A percentile compares a stretch with the other conserved stretches of the same genome.
Evolutionary conservation across 345 rosid genomes (phyloP).

Genomic region (Streptanthus diversifolius): DNA sequence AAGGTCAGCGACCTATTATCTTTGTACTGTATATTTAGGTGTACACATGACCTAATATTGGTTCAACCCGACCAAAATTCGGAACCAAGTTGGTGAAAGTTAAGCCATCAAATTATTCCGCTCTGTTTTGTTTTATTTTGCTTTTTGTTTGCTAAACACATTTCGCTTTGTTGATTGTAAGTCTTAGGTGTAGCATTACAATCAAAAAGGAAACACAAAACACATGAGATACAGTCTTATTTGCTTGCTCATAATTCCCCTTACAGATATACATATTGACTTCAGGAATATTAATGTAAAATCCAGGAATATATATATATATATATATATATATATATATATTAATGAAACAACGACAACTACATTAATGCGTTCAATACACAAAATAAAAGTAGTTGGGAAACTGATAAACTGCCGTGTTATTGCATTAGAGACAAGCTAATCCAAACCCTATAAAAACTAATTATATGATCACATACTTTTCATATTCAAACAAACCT

Average conservation of each 20-base stretch:
- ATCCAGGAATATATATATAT: background rate
- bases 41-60: constrained; percentile 36
- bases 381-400: constrained; percentile 45
- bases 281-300: background rate
- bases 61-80: constrained; percentile 24
- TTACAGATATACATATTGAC: background rate
- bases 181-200: background rate
- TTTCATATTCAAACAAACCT: constrained; percentile 15
- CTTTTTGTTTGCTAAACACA: background rate
- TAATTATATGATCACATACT: constrained; percentile 2
- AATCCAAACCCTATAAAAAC: constrained; percentile 40
- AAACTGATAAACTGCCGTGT: constrained; percentile 61
- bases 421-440: constrained; percentile 36
- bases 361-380: background rate
- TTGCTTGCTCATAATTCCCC: constrained; percentile 25
- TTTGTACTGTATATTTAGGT: constrained; percentile 8
- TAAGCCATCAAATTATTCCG: constrained; percentile 55
- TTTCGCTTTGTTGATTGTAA: constrained; percentile 13
- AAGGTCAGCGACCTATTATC: constrained; percentile 36
- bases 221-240: background rate
- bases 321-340: too few species aligned
- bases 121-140: background rate
- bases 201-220: background rate
- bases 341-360: constrained; percentile 28
- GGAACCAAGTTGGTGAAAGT: constrained; percentile 42